Evolutionary conservation across 306 rosid species (phyloP).

Genomic region (Begonia masoniana): DNA sequence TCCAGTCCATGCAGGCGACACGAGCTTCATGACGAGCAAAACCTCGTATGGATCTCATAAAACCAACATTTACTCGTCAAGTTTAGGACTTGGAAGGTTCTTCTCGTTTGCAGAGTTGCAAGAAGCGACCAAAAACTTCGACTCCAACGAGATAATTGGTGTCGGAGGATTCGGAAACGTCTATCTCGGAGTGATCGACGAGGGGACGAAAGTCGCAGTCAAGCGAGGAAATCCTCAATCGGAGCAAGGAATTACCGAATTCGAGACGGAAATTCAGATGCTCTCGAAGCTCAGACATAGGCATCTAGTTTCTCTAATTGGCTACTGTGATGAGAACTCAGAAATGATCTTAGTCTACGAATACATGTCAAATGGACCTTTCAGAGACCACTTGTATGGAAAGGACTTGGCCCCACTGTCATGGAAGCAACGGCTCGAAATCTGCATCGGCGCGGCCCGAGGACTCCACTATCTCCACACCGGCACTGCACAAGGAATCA

Average conservation of each 20-base stretch:
- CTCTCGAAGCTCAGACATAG: conserved; percentile 47
- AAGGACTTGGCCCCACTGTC: conserved; percentile 29
- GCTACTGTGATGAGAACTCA: conserved; percentile 43
- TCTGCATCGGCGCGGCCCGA: conserved; percentile 43
- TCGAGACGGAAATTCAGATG: conserved; percentile 54
- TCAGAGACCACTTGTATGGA: conserved; percentile 54
- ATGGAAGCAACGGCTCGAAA: conserved; percentile 46
- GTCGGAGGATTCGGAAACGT: conserved; percentile 60
- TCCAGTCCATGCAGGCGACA: conserved; percentile 42
- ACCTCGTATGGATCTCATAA: conserved; percentile 25
- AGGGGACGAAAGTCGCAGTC: conserved; percentile 41
- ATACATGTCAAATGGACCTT: conserved; percentile 44
- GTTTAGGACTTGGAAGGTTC: conserved; percentile 33
- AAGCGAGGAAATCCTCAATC: conserved; percentile 62
- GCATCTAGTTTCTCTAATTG: conserved; percentile 48
- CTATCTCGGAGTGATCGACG: conserved; percentile 39
- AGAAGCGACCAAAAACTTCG: conserved; percentile 51
- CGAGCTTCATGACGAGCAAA: conserved; percentile 34
- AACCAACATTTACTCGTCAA: conserved; percentile 18
- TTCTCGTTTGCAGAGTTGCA: conserved; percentile 38
- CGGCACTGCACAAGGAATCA: conserved; percentile 49
- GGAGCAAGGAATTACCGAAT: conserved; percentile 48
- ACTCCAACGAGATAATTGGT: conserved; percentile 33
- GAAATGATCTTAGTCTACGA: conserved; percentile 56
- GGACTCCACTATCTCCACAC: conserved; percentile 62